phyloP scores from a whole-genome alignment of 441 rosid species.

The Croton laevigatus region DNA sequence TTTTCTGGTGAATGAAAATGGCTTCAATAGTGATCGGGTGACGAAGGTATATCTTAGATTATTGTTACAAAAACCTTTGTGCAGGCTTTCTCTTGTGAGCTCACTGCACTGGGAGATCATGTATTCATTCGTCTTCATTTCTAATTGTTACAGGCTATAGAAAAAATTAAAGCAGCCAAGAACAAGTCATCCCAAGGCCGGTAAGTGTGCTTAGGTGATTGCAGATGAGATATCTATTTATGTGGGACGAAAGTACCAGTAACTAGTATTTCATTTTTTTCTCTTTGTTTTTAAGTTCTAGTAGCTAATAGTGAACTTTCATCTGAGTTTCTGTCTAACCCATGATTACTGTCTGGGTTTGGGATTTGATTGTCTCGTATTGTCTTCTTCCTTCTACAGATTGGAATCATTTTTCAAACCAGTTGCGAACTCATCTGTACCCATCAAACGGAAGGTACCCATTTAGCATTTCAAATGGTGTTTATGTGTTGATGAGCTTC shows the following conservation, averaged over 20 bases:
- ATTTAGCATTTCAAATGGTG: slow-evolving; percentile 8
- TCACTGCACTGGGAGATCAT: slow-evolving; percentile 14
- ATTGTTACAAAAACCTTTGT: neutral
- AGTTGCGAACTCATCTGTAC: slow-evolving; percentile 50
- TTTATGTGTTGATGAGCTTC: neutral
- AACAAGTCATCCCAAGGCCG: slow-evolving; percentile 93
- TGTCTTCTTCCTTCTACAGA: slow-evolving; percentile 35
- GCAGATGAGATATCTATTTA: slow-evolving; percentile 8
- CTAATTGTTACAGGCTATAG: slow-evolving; percentile 58
- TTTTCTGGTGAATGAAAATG: slow-evolving; percentile 83
- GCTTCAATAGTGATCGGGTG: slow-evolving; percentile 80
- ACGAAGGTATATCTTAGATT: slow-evolving; percentile 51
- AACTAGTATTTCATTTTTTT: neutral
- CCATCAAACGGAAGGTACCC: slow-evolving; percentile 81
- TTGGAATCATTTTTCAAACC: slow-evolving; percentile 93
- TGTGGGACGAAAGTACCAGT: neutral
- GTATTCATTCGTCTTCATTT: slow-evolving; percentile 12
- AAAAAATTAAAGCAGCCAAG: slow-evolving; percentile 91
- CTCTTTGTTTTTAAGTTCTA: neutral
- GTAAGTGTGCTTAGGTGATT: slow-evolving; percentile 40
- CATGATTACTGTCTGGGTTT: neutral
- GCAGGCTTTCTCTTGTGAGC: slow-evolving; percentile 16
- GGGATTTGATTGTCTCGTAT: slow-evolving; percentile 15
- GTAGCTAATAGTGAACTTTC: neutral
- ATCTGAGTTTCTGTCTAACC: neutral